phyloP scores from a whole-genome alignment of 768 basidiomycete species.

The Strobilomyces dryophilus region DNA sequence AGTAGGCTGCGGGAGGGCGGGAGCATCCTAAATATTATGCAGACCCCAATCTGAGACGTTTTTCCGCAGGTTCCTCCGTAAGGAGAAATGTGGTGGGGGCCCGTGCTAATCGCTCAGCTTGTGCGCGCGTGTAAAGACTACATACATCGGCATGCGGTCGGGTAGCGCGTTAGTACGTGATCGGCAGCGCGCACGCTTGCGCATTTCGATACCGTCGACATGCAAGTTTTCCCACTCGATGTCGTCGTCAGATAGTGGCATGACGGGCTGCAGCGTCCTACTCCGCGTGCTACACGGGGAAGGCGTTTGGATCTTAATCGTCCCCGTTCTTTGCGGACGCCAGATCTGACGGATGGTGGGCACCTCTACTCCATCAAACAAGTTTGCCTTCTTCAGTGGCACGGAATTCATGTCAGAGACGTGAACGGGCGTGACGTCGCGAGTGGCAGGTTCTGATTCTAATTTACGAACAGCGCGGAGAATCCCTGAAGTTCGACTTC shows the following conservation, averaged over 20 bases:
- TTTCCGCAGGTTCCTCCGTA: too few species aligned
- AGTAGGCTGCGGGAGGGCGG: too few species aligned
- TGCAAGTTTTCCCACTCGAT: slow-evolving; percentile 32
- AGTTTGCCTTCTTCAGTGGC: slow-evolving; percentile 17
- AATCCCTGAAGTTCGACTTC: slow-evolving; percentile 14
- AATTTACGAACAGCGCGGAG: slow-evolving; percentile 15
- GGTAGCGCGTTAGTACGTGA: too few species aligned
- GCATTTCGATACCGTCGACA: too few species aligned
- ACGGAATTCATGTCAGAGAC: slow-evolving; percentile 21
- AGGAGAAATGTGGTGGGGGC: too few species aligned
- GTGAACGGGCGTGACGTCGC: slow-evolving; percentile 16
- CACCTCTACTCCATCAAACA: slow-evolving; percentile 31
- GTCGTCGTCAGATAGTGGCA: slow-evolving; percentile 14
- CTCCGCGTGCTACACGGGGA: not conserved
- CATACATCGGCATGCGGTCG: too few species aligned
- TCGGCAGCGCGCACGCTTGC: too few species aligned
- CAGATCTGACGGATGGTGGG: slow-evolving; percentile 20
- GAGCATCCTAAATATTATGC: too few species aligned
- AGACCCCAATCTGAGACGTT: too few species aligned
- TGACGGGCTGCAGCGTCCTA: not conserved
- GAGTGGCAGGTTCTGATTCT: slow-evolving; percentile 29
- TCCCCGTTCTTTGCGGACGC: slow-evolving; percentile 7
- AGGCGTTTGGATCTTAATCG: not conserved
- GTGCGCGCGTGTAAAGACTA: too few species aligned
- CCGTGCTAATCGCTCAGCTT: too few species aligned